Evolutionary conservation across 75 land plant genomes (phyloP).

Genomic region (Pinus albicaulis): DNA sequence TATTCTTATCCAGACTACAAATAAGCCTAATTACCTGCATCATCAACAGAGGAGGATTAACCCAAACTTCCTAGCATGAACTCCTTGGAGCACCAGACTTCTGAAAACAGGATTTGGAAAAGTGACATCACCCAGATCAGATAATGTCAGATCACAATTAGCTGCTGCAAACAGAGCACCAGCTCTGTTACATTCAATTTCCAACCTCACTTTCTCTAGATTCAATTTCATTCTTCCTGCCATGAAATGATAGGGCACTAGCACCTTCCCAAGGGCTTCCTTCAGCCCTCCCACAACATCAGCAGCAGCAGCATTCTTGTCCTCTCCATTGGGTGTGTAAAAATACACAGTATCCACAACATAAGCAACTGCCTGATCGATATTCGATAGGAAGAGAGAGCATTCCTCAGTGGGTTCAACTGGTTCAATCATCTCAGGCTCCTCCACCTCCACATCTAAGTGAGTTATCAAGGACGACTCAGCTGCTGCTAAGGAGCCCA

Average conservation of each 20-base stretch:
- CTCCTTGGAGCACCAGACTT: conserved; percentile 6
- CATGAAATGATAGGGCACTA: conserved; percentile 53
- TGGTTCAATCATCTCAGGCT: conserved; percentile 10
- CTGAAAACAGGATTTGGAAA: conserved; percentile 31
- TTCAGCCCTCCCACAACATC: conserved; percentile 11
- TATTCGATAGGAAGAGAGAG: conserved; percentile 52
- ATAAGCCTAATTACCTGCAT: no score
- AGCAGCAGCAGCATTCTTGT: not conserved
- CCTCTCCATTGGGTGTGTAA: conserved; percentile 22
- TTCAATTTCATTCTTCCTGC: conserved; percentile 29
- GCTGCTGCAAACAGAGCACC: conserved; percentile 34
- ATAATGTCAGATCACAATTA: conserved; percentile 9
- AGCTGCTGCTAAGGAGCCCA: not conserved
- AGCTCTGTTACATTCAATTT: conserved; percentile 33
- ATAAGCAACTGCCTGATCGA: conserved; percentile 53
- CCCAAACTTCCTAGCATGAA: no score
- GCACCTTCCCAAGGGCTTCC: conserved; percentile 11
- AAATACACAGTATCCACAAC: conserved; percentile 52
- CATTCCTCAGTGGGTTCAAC: conserved; percentile 21
- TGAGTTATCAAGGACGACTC: not conserved
- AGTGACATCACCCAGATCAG: conserved; percentile 28
- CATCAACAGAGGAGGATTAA: no score
- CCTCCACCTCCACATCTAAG: conserved; percentile 3
- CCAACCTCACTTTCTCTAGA: conserved; percentile 13
- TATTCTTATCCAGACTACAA: no score